These are phyloP conservation scores for Pelargonium cotyledonis DNA, from an alignment of 441 rosid genomes.

Conservation along the genomic window DNA sequence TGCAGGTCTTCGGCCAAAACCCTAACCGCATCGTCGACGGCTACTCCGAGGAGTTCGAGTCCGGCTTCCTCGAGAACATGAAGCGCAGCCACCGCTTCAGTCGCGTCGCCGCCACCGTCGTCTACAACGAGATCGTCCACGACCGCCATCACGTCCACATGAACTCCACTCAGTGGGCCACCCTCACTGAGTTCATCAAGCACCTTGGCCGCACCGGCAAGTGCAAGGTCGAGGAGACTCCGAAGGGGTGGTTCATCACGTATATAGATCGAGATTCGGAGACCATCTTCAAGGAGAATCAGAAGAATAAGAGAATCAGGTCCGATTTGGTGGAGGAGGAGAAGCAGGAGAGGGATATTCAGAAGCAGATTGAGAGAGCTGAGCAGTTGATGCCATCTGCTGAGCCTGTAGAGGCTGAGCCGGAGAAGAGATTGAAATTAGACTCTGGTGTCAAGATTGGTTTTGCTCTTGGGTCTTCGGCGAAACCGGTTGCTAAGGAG, in stretches of 20 bases:
- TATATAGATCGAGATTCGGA: constrained; percentile 83
- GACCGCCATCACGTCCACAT: constrained; percentile 85
- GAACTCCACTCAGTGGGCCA: constrained; percentile 89
- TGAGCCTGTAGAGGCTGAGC: constrained; percentile 12
- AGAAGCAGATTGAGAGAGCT: constrained; percentile 77
- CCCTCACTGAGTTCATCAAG: constrained; percentile 82
- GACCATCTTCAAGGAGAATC: constrained; percentile 70
- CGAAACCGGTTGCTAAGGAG: constrained; percentile 32
- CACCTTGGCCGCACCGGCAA: constrained; percentile 68
- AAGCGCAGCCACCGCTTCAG: constrained; percentile 75
- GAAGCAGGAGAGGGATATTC: constrained; percentile 74
- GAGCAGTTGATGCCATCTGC: constrained; percentile 26
- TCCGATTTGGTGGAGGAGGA: constrained; percentile 82
- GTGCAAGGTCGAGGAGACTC: constrained; percentile 93
- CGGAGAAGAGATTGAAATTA: constrained; percentile 32
- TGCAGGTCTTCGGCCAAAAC: constrained; percentile 81
- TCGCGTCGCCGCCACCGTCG: constrained; percentile 86
- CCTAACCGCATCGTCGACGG: constrained; percentile 68
- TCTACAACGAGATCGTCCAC: constrained; percentile 81
- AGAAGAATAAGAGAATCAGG: constrained; percentile 72
- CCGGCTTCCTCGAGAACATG: constrained; percentile 67
- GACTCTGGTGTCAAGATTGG: constrained; percentile 66
- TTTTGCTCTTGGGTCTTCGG: constrained; percentile 41
- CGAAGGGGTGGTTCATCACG: constrained; percentile 94
- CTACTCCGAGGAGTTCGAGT: constrained; percentile 81